Percentiles rank a stretch among this genome's conserved stretches.
Conservation (phyloP, 306 rosid genomes). For the Rubus parviflorus region DNA sequence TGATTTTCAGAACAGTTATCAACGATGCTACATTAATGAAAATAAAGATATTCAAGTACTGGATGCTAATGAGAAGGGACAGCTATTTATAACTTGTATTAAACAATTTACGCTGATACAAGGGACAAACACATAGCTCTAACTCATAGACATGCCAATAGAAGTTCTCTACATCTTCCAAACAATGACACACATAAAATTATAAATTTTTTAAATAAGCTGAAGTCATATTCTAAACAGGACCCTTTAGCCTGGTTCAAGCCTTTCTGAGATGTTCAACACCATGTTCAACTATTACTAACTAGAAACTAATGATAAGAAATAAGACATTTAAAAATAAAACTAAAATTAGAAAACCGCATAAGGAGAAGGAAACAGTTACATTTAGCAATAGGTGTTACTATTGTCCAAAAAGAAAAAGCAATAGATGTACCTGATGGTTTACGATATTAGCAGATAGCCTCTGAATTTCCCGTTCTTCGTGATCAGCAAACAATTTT, state of each 20-base stretch:
- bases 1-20: not conserved
- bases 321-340: not conserved
- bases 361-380: slow-evolving; percentile 2
- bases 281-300: slow-evolving; percentile 5
- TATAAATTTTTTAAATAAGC: not conserved
- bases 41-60: not conserved
- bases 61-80: not conserved
- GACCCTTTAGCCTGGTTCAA: slow-evolving; percentile 25
- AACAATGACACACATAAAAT: not conserved
- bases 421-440: slow-evolving; percentile 69
- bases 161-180: not conserved
- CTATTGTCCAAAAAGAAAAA: not conserved
- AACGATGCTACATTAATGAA: not conserved
- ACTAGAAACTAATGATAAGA: not conserved
- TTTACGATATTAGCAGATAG: slow-evolving; percentile 88
- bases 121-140: not conserved
- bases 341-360: not conserved
- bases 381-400: not conserved
- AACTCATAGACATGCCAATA: not conserved
- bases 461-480: slow-evolving; percentile 99
- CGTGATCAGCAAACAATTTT: slow-evolving; percentile 93
- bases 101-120: not conserved
- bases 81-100: not conserved
- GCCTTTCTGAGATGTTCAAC: slow-evolving; percentile 24
- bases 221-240: slow-evolving; percentile 6